These are phyloP conservation scores for Didymella pinodella DNA, from an alignment of 2,329 filamentous ascomycete species.

Conservation along the genomic window DNA sequence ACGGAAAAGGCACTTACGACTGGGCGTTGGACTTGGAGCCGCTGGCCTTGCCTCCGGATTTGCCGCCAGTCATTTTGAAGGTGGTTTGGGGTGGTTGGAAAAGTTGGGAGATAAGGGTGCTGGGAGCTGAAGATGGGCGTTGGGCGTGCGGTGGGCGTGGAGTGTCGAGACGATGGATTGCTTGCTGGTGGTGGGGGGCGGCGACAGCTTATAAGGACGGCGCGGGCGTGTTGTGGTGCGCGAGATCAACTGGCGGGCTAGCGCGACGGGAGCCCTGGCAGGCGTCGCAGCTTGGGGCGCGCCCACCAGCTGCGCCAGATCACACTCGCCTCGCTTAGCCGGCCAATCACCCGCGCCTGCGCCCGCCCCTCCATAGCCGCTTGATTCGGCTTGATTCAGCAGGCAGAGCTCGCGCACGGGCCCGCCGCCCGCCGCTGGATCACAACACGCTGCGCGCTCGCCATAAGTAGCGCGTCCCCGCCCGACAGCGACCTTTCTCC, in stretches of 20 bases:
- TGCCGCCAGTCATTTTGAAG: conserved; percentile 99
- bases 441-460: conserved; percentile 52
- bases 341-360: conserved; percentile 25
- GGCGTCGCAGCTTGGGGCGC: conserved; percentile 26
- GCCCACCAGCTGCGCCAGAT: conserved; percentile 33
- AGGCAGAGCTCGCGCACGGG: conserved; percentile 36
- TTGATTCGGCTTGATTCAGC: conserved; percentile 9
- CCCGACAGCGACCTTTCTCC: conserved; percentile 49
- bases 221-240: conserved; percentile 50
- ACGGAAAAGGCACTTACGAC: conserved; percentile 72
- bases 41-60: conserved; percentile 99
- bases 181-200: conserved; percentile 50
- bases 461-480: conserved; percentile 55
- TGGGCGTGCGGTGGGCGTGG: conserved; percentile 42
- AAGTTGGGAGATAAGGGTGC: conserved; percentile 34
- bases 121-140: conserved; percentile 26
- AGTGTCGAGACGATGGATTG: conserved; percentile 52
- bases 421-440: conserved; percentile 46
- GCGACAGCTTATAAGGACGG: conserved; percentile 52
- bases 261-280: conserved; percentile 35
- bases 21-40: conserved; percentile 95
- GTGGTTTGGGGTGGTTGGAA: conserved; percentile 49
- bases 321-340: conserved; percentile 33
- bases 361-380: conserved; percentile 31
- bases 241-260: conserved; percentile 51